phyloP scores from a whole-genome alignment of 2,329 filamentous ascomycete species.

The Sporothrix protearum region DNA sequence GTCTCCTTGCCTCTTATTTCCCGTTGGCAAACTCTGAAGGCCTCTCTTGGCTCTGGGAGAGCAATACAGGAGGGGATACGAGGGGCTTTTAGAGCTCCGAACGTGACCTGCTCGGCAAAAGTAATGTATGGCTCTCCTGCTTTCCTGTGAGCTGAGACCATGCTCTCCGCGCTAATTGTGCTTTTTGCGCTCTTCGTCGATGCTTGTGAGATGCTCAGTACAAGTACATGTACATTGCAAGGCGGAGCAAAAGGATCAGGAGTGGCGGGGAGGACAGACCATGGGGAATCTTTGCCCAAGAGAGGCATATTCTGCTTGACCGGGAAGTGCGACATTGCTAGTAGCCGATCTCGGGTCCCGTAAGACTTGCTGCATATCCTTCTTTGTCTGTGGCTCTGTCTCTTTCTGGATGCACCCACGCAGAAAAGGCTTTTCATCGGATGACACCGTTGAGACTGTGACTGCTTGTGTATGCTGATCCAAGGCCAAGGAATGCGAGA shows the following conservation, averaged over 20 bases:
- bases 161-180: neutral
- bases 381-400: neutral
- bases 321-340: neutral
- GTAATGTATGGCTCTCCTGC: neutral
- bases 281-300: constrained; percentile 14
- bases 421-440: neutral
- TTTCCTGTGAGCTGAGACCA: neutral
- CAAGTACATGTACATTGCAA: neutral
- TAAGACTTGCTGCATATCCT: constrained; percentile 6
- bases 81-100: neutral
- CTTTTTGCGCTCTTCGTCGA: neutral
- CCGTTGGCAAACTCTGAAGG: neutral
- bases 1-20: neutral
- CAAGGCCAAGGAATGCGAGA: neutral
- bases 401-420: neutral
- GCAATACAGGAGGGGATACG: neutral
- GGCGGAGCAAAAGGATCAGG: neutral
- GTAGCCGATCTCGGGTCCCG: neutral
- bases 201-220: neutral
- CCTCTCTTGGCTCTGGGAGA: neutral
- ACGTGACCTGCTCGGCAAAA: neutral
- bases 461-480: neutral
- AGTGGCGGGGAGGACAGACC: neutral
- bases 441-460: neutral
- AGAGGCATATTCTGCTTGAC: neutral